These are phyloP conservation scores for Ogataea trehaloabstinens DNA, from an alignment of 805 yeast species.

Conservation along the genomic window DNA sequence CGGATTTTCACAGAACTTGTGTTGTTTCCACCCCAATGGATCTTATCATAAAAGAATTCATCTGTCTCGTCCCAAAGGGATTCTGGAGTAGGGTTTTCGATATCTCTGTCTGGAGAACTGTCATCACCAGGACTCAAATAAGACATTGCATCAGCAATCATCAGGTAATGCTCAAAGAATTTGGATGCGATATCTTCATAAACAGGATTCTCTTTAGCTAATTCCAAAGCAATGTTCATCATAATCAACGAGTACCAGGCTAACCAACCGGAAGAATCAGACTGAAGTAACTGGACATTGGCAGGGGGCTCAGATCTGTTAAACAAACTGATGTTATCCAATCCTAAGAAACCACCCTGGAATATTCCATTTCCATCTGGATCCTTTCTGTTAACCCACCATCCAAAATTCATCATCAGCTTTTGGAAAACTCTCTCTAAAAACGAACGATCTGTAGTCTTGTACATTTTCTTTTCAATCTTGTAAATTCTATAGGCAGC, in stretches of 20 bases:
- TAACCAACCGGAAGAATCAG: slow-evolving; percentile 98
- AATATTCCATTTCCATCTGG: slow-evolving; percentile 82
- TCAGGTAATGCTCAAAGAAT: slow-evolving; percentile 87
- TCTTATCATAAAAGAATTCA: slow-evolving; percentile 87
- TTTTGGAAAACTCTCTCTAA: slow-evolving; percentile 93
- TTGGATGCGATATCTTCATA: slow-evolving; percentile 93
- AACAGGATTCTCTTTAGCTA: slow-evolving; percentile 79
- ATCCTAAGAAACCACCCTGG: slow-evolving; percentile 91
- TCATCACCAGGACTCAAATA: slow-evolving; percentile 41
- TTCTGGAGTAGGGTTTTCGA: slow-evolving; percentile 41
- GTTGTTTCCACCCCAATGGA: slow-evolving; percentile 69
- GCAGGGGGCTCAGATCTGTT: slow-evolving; percentile 94
- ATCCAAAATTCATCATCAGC: slow-evolving; percentile 81
- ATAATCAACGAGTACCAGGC: slow-evolving; percentile 87
- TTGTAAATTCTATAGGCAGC: slow-evolving; percentile 84
- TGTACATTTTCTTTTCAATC: slow-evolving; percentile 81
- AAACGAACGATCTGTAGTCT: slow-evolving; percentile 76
- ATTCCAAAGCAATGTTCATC: slow-evolving; percentile 89
- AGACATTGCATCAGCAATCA: slow-evolving; percentile 93
- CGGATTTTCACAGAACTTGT: slow-evolving; percentile 77
- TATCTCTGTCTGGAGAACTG: slow-evolving; percentile 29
- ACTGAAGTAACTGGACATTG: slow-evolving; percentile 87
- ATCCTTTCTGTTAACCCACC: slow-evolving; percentile 97
- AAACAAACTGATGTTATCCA: slow-evolving; percentile 90
- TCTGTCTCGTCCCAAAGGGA: slow-evolving; percentile 90